A percentile compares a stretch with the other conserved stretches of the same genome.
Evolutionary conservation across 2,329 filamentous ascomycete species (phyloP).

Genomic region (Biscogniauxia marginata): DNA sequence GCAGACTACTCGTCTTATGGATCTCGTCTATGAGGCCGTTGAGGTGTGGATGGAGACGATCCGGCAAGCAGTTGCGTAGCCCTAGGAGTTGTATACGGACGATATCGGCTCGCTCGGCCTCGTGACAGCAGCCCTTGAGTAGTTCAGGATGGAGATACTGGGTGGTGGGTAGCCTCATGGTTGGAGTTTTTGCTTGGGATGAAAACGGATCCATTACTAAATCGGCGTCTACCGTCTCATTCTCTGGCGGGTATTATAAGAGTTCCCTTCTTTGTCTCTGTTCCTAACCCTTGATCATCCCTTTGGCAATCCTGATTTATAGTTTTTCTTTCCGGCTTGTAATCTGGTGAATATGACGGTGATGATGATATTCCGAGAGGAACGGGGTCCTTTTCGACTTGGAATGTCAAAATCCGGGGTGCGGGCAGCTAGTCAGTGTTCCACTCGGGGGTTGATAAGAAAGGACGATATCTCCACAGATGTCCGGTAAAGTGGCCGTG

Average conservation of each 20-base stretch:
- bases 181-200: slow-evolving; percentile 17
- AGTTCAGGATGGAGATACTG: slow-evolving; percentile 36
- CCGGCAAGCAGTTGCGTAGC: slow-evolving; percentile 45
- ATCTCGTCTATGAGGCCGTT: slow-evolving; percentile 48
- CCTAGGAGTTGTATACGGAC: slow-evolving; percentile 48
- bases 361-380: background rate
- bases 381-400: background rate
- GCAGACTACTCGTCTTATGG: slow-evolving; percentile 40
- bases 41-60: slow-evolving; percentile 47
- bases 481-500: slow-evolving; percentile 26
- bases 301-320: background rate
- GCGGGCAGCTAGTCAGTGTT: slow-evolving; percentile 3
- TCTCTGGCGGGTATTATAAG: background rate
- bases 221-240: background rate
- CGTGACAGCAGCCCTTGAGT: slow-evolving; percentile 52
- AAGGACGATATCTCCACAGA: slow-evolving; percentile 21
- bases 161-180: slow-evolving; percentile 10
- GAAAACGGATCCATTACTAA: slow-evolving; percentile 23
- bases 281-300: background rate
- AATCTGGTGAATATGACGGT: slow-evolving; percentile 2
- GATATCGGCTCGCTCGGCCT: slow-evolving; percentile 52
- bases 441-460: slow-evolving; percentile 17
- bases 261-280: background rate
- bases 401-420: background rate
- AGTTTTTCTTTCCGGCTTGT: slow-evolving; percentile 1